phyloP scores from a whole-genome alignment of 75 land plant species.

The Ceratopteris richardii region DNA sequence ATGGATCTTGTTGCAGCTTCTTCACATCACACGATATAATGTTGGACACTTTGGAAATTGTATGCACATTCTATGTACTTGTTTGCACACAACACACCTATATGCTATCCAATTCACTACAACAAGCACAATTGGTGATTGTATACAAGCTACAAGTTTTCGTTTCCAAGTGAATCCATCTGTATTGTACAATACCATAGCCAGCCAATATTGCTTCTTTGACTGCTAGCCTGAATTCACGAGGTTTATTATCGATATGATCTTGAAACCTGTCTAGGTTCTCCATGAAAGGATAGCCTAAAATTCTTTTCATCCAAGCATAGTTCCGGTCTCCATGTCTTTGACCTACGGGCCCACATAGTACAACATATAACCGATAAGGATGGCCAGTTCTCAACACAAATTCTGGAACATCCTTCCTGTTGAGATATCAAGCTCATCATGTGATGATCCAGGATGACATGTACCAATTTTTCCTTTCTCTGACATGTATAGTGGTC shows the following conservation, averaged over 20 bases:
- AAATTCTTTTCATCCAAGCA: conserved; percentile 35
- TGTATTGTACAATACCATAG: conserved; percentile 21
- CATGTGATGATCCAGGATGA: too few species aligned
- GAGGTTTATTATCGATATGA: conserved; percentile 22
- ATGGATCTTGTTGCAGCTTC: too few species aligned
- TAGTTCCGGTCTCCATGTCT: conserved; percentile 24
- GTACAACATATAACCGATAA: conserved; percentile 29
- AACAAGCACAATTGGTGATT: too few species aligned
- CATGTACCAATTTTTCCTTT: too few species aligned
- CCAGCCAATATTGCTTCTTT: conserved; percentile 28
- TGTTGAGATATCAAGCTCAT: too few species aligned
- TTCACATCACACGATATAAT: too few species aligned
- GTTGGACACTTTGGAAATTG: too few species aligned
- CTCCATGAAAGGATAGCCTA: conserved; percentile 27
- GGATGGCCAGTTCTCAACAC: conserved; percentile 17
- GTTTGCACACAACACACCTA: too few species aligned
- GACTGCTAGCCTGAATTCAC: conserved; percentile 22
- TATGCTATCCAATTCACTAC: too few species aligned
- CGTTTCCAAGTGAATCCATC: neutral
- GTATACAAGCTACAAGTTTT: too few species aligned
- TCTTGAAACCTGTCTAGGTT: conserved; percentile 25
- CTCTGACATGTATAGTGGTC: too few species aligned
- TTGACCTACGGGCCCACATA: conserved; percentile 24
- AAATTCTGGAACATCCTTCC: conserved; percentile 24
- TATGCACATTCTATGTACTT: too few species aligned